Evolutionary conservation across 192 early-diverging fungal genomes (phyloP).

Genomic region (Coemansia sp.): DNA sequence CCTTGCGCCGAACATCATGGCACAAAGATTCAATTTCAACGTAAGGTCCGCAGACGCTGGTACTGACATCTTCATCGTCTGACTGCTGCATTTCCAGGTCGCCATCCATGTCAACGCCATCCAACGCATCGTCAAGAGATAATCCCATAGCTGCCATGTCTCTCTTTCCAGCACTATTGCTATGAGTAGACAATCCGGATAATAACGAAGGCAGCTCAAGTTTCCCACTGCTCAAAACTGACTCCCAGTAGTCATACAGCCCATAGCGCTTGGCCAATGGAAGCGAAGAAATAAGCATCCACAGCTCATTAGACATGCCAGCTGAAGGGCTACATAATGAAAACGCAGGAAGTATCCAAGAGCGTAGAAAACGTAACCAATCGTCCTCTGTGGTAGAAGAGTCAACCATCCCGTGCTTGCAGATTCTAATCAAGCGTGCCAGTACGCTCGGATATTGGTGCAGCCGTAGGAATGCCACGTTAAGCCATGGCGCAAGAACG

Average conservation of each 20-base stretch:
- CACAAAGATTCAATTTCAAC: conserved; percentile 38
- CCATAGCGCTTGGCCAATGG: conserved; percentile 34
- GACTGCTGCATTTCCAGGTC: conserved; percentile 1
- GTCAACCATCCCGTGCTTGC: conserved; percentile 27
- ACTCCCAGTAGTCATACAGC: conserved; percentile 39
- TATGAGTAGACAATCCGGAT: neutral
- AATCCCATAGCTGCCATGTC: conserved; percentile 23
- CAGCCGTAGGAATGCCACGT: conserved; percentile 37
- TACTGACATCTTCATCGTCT: neutral
- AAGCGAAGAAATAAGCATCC: conserved; percentile 36
- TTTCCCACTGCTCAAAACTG: conserved; percentile 25
- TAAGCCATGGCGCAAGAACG: conserved; percentile 48
- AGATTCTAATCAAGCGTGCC: conserved; percentile 41
- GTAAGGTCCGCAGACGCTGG: neutral
- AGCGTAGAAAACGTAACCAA: conserved; percentile 38
- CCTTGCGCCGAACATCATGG: conserved; percentile 35
- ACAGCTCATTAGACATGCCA: conserved; percentile 50
- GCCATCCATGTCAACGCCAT: conserved; percentile 15
- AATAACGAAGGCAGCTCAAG: conserved; percentile 21
- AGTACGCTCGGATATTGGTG: conserved; percentile 29
- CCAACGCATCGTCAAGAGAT: conserved; percentile 44
- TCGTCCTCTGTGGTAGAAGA: conserved; percentile 6
- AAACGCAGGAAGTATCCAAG: conserved; percentile 50
- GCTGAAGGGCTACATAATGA: conserved; percentile 37
- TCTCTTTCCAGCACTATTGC: neutral